Evolutionary conservation across 805 yeast species (phyloP), one percentile per base, ranked within the genome.

Genomic region (Ogataea henricii): DNA sequence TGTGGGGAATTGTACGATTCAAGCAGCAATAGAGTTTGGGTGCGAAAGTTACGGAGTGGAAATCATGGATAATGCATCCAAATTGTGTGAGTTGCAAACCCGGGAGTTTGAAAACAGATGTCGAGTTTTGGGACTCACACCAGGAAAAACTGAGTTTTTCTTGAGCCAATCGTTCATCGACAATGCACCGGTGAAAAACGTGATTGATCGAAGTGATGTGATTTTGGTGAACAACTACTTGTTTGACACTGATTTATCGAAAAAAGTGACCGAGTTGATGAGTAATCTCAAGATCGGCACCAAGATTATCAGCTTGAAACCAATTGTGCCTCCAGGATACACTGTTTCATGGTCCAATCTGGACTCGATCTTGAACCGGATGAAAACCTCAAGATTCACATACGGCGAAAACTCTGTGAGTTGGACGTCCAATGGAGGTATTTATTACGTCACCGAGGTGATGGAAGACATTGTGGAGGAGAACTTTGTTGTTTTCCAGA

Each of bases 1-100:
- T 13, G 97, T 91, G 13, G 97, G 97, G 0, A 91, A 91, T 62
- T 89, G 96, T 48, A 85, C 87, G 0, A 76, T 90, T 35, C 97
- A 90, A 64, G 95, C 96, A 0, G 89, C 96, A 0, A 65, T 91
- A 29, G 96, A 90, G 58, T 82, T 79, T 62, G 96, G 96, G 2
- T 86, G 90, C 51, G 74, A 74, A 45, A 84, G 96, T 64, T 89
- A 87, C 59, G 97, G 97, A 0, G 88, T 92, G 66, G 97, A 91
- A 63, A 78, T 91, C 40, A 90, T 90, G 96, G 78, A 77, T 14
- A 83, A 84, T 55, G 96, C 97, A 0, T 85, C 91, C 9, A 70
- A 72, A 6, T 70, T 90, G 41, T 85, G 92, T 1, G 74, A 72
- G 34, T 52, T 69, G 17, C 97, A 91, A 63, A 66, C 70, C 21